Percentiles rank a stretch among this genome's conserved stretches.
These are phyloP conservation scores for Rauvolfia tetraphylla DNA, from an alignment of 257 asterid genomes.

Conservation along the genomic window DNA sequence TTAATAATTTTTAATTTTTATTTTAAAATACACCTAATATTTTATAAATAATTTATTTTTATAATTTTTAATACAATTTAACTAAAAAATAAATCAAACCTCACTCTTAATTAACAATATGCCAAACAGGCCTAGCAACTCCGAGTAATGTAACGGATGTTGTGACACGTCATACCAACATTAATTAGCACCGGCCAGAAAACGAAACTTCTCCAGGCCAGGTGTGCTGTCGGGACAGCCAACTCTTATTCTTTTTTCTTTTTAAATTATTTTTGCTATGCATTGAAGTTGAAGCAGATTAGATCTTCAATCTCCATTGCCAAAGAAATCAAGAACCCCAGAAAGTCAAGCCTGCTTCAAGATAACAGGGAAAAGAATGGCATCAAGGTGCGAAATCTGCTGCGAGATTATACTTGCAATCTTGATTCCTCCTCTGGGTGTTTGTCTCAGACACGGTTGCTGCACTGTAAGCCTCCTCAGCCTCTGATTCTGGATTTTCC, in stretches of 20 bases:
- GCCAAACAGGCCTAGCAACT: too few species aligned
- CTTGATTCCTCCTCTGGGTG: constrained; percentile 79
- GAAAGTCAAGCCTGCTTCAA: background rate
- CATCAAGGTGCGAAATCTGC: constrained; percentile 48
- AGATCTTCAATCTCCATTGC: background rate
- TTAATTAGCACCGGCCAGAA: too few species aligned
- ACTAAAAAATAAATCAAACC: too few species aligned
- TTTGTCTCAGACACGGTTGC: constrained; percentile 73
- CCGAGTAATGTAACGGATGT: too few species aligned
- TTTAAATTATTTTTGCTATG: background rate
- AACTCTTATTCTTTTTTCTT: background rate
- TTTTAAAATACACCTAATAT: too few species aligned
- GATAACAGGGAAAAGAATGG: constrained; percentile 24
- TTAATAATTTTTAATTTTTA: too few species aligned
- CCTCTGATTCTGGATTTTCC: background rate
- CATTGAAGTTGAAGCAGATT: background rate
- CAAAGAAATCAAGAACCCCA: background rate
- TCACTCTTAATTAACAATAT: too few species aligned
- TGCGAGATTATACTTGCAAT: constrained; percentile 66
- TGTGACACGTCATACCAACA: too few species aligned
- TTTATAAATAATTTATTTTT: too few species aligned
- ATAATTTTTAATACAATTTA: too few species aligned
- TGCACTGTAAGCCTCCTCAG: background rate
- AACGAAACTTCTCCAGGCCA: too few species aligned
- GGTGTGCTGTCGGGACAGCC: background rate